These are phyloP conservation scores for Populus hybrid DNA, from an alignment of 441 rosid species.

Conservation along the genomic window DNA sequence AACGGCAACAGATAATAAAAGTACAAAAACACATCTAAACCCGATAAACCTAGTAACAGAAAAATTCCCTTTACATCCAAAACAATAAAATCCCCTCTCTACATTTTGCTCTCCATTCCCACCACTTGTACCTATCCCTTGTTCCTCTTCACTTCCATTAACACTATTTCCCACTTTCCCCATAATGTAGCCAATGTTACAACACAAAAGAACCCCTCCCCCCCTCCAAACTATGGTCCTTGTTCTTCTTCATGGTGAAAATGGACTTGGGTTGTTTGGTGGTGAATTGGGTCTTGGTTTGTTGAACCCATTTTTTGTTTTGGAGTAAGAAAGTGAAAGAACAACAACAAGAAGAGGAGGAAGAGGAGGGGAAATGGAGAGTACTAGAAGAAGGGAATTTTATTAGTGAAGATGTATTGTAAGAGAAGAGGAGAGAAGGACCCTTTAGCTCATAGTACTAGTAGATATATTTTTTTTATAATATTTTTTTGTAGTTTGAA, in stretches of 20 bases:
- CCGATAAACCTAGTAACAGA: too few species aligned
- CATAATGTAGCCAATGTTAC: constrained; percentile 27
- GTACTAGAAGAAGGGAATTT: background rate
- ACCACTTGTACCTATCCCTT: constrained; percentile 26
- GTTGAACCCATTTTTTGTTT: constrained; percentile 26
- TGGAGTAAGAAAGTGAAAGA: constrained; percentile 19
- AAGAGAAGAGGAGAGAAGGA: background rate
- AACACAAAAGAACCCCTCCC: background rate
- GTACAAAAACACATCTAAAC: too few species aligned
- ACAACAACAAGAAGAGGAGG: constrained; percentile 1
- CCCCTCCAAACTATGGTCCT: background rate
- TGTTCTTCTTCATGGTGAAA: background rate
- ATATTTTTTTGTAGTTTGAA: constrained; percentile 10
- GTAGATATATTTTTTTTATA: background rate
- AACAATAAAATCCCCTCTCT: too few species aligned
- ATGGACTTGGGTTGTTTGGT: constrained; percentile 4
- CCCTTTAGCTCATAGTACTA: background rate
- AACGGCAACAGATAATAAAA: constrained; percentile 57
- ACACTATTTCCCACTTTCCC: constrained; percentile 39
- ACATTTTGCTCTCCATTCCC: constrained; percentile 20
- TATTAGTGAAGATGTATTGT: background rate
- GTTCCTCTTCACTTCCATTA: constrained; percentile 70
- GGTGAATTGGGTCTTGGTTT: constrained; percentile 29
- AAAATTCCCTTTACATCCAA: too few species aligned
- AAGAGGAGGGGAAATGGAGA: background rate